phyloP scores from a whole-genome alignment of 352 stramenopile genomes.

The Pythium phragmitis region DNA sequence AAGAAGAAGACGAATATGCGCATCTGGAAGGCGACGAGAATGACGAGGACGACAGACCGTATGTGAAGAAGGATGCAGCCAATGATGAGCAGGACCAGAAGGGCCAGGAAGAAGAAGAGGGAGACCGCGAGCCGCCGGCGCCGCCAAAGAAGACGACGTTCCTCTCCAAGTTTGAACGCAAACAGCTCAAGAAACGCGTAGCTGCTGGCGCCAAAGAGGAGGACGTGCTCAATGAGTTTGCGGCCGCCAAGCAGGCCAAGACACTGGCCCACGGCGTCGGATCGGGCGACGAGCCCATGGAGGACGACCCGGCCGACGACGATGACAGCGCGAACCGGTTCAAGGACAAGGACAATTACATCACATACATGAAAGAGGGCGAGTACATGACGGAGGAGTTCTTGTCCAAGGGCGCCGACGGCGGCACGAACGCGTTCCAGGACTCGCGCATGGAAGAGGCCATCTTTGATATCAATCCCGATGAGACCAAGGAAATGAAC shows the following conservation, averaged over 20 bases:
- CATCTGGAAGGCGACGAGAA: slow-evolving; percentile 32
- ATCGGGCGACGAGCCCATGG: slow-evolving; percentile 30
- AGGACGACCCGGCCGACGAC: slow-evolving; percentile 21
- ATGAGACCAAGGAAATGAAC: slow-evolving; percentile 97
- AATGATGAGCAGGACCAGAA: background rate
- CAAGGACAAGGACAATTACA: slow-evolving; percentile 86
- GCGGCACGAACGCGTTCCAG: slow-evolving; percentile 77
- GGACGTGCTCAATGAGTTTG: slow-evolving; percentile 68
- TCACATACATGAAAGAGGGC: slow-evolving; percentile 78
- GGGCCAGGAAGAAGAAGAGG: background rate
- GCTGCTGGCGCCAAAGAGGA: slow-evolving; percentile 69
- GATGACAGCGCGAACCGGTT: slow-evolving; percentile 32
- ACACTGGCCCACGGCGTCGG: slow-evolving; percentile 14
- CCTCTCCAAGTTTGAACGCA: slow-evolving; percentile 94
- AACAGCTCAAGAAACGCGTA: slow-evolving; percentile 91
- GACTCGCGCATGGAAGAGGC: slow-evolving; percentile 92
- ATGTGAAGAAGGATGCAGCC: background rate
- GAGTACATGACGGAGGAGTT: slow-evolving; percentile 79
- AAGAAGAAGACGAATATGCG: slow-evolving; percentile 33
- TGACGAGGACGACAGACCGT: slow-evolving; percentile 18
- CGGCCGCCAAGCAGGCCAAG: slow-evolving; percentile 42
- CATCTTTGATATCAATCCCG: slow-evolving; percentile 97
- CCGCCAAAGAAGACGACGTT: slow-evolving; percentile 73
- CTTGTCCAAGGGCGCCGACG: slow-evolving; percentile 66
- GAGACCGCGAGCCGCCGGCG: slow-evolving; percentile 8